Percentiles rank a stretch among this genome's conserved stretches.
These are phyloP conservation scores for Lathyrus aphaca DNA, from an alignment of 306 rosid genomes.

Conservation along the genomic window DNA sequence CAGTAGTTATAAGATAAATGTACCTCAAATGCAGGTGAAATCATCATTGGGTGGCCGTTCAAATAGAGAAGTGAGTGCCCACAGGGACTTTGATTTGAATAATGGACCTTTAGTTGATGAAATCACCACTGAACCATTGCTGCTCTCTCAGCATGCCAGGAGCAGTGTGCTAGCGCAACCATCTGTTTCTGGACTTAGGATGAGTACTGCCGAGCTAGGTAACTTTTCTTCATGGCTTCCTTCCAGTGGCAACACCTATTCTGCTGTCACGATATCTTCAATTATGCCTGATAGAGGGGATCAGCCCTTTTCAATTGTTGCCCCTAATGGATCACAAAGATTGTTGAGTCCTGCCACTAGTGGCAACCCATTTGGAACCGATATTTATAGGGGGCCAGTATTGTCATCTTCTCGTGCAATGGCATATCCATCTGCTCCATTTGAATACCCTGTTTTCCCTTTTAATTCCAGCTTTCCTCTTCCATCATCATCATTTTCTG, in stretches of 20 bases:
- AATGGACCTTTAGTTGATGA: constrained; percentile 71
- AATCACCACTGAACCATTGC: constrained; percentile 45
- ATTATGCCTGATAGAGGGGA: constrained; percentile 64
- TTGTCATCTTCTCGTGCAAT: constrained; percentile 72
- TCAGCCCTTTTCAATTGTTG: constrained; percentile 60
- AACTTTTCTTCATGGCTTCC: constrained; percentile 66
- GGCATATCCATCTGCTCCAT: constrained; percentile 56
- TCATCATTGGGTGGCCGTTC: constrained; percentile 41
- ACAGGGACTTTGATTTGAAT: constrained; percentile 74
- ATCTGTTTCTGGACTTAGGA: constrained; percentile 55
- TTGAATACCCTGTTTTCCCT: constrained; percentile 65
- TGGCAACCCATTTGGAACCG: constrained; percentile 56
- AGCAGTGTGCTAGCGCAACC: constrained; percentile 52
- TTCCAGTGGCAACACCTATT: constrained; percentile 57
- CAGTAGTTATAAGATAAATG: constrained; percentile 44
- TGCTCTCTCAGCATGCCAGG: constrained; percentile 11
- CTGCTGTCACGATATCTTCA: constrained; percentile 65
- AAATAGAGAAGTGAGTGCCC: constrained; percentile 44
- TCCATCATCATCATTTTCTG: constrained; percentile 56
- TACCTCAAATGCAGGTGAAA: constrained; percentile 42
- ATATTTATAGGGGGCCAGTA: constrained; percentile 59
- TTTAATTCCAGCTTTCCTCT: constrained; percentile 64
- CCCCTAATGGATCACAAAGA: constrained; percentile 65
- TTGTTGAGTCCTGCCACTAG: constrained; percentile 55
- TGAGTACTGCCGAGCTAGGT: constrained; percentile 60